Percentiles rank a stretch among this genome's conserved stretches.
Conservation (phyloP, 305 asterid genomes). For the Striga hermonthica region DNA sequence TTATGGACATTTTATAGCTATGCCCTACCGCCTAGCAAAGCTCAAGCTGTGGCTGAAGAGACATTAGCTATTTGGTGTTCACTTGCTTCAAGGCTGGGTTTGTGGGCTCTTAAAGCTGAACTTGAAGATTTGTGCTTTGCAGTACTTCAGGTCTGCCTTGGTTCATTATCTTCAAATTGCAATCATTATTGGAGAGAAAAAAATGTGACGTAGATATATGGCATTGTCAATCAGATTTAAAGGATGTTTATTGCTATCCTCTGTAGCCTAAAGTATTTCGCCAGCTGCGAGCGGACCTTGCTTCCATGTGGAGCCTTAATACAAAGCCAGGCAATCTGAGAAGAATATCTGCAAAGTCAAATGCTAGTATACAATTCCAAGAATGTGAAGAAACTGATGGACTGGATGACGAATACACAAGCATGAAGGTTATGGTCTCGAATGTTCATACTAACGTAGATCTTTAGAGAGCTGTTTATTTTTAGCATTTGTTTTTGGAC, state of each 20-base stretch:
- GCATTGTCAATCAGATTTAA: conserved; percentile 25
- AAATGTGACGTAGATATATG: conserved; percentile 13
- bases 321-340: conserved; percentile 54
- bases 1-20: conserved; percentile 47
- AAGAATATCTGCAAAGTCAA: conserved; percentile 52
- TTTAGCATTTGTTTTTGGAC: background rate
- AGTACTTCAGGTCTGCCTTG: conserved; percentile 74
- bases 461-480: conserved; percentile 19
- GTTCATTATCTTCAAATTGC: conserved; percentile 25
- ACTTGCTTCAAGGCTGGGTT: conserved; percentile 92
- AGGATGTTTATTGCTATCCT: conserved; percentile 28
- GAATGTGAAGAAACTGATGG: conserved; percentile 52
- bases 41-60: conserved; percentile 92
- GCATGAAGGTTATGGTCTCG: conserved; percentile 63
- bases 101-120: conserved; percentile 98
- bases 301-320: conserved; percentile 77
- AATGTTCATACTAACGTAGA: conserved; percentile 1
- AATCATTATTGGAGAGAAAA: conserved; percentile 25
- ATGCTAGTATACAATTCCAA: conserved; percentile 36
- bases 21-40: conserved; percentile 80
- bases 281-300: conserved; percentile 82
- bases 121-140: conserved; percentile 98
- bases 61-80: conserved; percentile 95
- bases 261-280: conserved; percentile 80
- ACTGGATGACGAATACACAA: conserved; percentile 52